Evolutionary conservation across 2,329 filamentous ascomycete genomes (phyloP).

Genomic region (Claviceps sp.): DNA sequence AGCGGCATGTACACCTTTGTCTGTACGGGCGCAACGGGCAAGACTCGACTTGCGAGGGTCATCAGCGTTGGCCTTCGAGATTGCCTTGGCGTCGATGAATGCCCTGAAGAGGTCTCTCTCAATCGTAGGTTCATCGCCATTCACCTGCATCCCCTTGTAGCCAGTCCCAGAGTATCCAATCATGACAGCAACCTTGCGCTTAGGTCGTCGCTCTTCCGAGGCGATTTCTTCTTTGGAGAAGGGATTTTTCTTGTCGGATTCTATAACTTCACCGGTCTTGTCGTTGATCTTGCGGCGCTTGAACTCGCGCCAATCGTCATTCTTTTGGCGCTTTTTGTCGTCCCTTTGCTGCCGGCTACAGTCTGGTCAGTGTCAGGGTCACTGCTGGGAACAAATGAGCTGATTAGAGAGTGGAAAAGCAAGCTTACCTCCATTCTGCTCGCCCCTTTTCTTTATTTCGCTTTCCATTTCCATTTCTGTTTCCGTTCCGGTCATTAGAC

Average conservation of each 20-base stretch:
- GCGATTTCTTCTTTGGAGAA: constrained; percentile 71
- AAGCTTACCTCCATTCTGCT: constrained; percentile 9
- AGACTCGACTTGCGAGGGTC: constrained; percentile 95
- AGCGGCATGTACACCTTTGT: constrained; percentile 94
- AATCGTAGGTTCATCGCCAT: constrained; percentile 73
- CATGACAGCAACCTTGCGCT: constrained; percentile 91
- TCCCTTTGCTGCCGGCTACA: constrained; percentile 19
- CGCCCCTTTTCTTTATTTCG: constrained; percentile 17
- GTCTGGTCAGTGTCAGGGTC: constrained; percentile 18
- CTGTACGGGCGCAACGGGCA: constrained; percentile 85
- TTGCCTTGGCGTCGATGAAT: constrained; percentile 80
- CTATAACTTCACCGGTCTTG: constrained; percentile 18
- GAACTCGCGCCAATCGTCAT: constrained; percentile 26
- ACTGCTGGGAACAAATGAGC: not conserved
- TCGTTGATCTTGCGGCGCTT: constrained; percentile 29
- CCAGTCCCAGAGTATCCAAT: constrained; percentile 93
- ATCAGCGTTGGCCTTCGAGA: constrained; percentile 91
- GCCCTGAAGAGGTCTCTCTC: constrained; percentile 91
- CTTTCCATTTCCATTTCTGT: constrained; percentile 2
- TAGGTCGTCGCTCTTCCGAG: constrained; percentile 73
- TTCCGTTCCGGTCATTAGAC: constrained; percentile 5
- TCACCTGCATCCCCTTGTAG: constrained; percentile 95
- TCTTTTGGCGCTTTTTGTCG: constrained; percentile 25
- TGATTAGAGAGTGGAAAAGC: no score
- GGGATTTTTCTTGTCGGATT: constrained; percentile 26